Base-by-base conservation (phyloP, 352 stramenopile genomes). In the Globisporangium nagaii region DNA sequence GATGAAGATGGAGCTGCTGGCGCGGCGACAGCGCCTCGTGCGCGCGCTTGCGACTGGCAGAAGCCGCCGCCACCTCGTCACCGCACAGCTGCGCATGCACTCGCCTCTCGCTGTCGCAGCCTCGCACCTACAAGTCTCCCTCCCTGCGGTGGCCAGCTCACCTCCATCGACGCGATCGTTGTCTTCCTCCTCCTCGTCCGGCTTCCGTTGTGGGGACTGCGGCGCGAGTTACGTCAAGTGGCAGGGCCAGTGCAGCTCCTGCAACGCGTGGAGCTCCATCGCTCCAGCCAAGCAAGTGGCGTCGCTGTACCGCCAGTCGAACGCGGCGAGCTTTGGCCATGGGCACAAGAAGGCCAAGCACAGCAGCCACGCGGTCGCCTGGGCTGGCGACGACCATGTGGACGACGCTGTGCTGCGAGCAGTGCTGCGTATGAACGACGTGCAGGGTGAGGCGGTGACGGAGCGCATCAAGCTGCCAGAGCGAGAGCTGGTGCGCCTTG, bases 191-290 rank as follows among this genome's bases (percentile, higher is more conserved):
- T 51, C 54, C 1, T 49, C 60, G 11, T 13, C 47, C 7, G 45
- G 65, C 24, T 90, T 85, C 41, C 66, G 56, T 35, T 90, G 80
- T 41, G 43, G 55, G 19, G 62, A 63, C 19, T 95, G 85, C 46
- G 79, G 81, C 17, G 78, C 89, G 34, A 56, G 53, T 20, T 89
- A 84, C 61, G 64, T 66, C 56, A 95, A 93, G 62, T 95, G 85
- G 85, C 83, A 90, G 61, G 85, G 85, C 20, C 81, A 93, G 60
- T 95, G 85, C 71, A 76, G 74, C 27, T 76, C 77, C 4, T 98
- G 95, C 69, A 69, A 74, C 15, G 62, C 91, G 34, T 98, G 93
- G 93, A 95, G 96, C 47, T 84, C 82, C 11, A 71, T 98, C 22
- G 76, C 82, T 50, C 62, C 90, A 19, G 70, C 83, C 12, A 73